These are phyloP conservation scores for Stropharia rugosoannulata DNA, from an alignment of 768 basidiomycete genomes.

Conservation along the genomic window DNA sequence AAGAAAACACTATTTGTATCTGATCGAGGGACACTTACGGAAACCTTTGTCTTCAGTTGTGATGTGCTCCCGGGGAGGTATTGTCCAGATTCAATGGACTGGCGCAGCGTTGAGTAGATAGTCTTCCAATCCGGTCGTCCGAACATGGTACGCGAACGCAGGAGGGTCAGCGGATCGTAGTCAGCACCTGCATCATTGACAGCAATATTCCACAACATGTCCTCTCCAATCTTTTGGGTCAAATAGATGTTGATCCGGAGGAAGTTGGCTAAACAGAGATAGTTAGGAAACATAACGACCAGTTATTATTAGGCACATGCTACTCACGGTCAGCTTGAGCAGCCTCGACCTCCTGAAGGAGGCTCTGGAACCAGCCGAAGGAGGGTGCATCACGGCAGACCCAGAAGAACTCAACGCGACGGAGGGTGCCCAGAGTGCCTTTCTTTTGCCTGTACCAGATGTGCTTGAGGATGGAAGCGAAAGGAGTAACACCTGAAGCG, in stretches of 20 bases:
- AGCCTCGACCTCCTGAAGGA: conserved; percentile 85
- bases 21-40: conserved; percentile 45
- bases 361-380: conserved; percentile 95
- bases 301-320: background rate
- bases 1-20: background rate
- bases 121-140: conserved; percentile 89
- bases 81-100: conserved; percentile 78
- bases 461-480: conserved; percentile 92
- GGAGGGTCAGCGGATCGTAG: conserved; percentile 86
- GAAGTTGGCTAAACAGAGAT: conserved; percentile 68
- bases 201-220: conserved; percentile 91
- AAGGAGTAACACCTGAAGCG: conserved; percentile 79
- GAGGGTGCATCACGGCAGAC: conserved; percentile 91
- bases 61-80: conserved; percentile 80
- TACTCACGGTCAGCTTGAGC: conserved; percentile 86
- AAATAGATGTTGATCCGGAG: conserved; percentile 90
- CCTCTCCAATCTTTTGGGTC: conserved; percentile 81
- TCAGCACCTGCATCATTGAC: conserved; percentile 85
- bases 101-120: conserved; percentile 73
- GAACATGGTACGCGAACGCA: conserved; percentile 87
- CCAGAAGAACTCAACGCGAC: conserved; percentile 95
- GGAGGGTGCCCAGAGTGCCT: conserved; percentile 74
- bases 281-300: conserved; percentile 11
- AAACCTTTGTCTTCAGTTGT: conserved; percentile 82
- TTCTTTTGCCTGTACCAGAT: conserved; percentile 92